Percentiles rank a stretch among this genome's conserved stretches.
These are phyloP conservation scores for Dactylellina drechsleri DNA, from an alignment of 2,329 filamentous ascomycete genomes.

Conservation along the genomic window DNA sequence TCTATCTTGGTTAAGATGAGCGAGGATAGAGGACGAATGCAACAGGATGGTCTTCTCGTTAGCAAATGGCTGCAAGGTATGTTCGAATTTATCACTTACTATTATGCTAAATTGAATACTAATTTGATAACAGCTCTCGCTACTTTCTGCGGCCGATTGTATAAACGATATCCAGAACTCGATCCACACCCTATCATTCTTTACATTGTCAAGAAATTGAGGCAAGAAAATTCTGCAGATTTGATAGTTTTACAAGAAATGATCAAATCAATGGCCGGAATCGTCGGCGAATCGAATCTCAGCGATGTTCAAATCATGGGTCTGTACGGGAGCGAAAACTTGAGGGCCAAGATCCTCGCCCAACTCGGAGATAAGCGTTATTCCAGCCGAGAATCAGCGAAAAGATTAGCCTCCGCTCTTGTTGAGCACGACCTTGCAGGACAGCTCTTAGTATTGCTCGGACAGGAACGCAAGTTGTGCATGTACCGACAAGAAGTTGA, in stretches of 20 bases:
- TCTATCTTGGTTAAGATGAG: slow-evolving; percentile 78
- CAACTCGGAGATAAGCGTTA: slow-evolving; percentile 84
- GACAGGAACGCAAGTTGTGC: slow-evolving; percentile 88
- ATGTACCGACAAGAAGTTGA: slow-evolving; percentile 77
- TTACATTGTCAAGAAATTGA: slow-evolving; percentile 87
- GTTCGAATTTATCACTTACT: slow-evolving; percentile 24
- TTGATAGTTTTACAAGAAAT: slow-evolving; percentile 91
- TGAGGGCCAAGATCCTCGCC: slow-evolving; percentile 82
- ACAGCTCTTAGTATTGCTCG: slow-evolving; percentile 86
- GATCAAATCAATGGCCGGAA: slow-evolving; percentile 90
- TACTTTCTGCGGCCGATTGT: slow-evolving; percentile 89
- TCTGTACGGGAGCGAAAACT: slow-evolving; percentile 83
- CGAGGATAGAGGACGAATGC: slow-evolving; percentile 69
- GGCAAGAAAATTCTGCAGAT: slow-evolving; percentile 84
- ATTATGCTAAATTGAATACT: slow-evolving; percentile 3
- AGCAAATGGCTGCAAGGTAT: slow-evolving; percentile 82
- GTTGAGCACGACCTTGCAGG: slow-evolving; percentile 81
- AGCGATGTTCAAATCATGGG: slow-evolving; percentile 87
- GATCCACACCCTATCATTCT: slow-evolving; percentile 85
- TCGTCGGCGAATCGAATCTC: slow-evolving; percentile 85
- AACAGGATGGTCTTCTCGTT: slow-evolving; percentile 77
- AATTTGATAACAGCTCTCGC: slow-evolving; percentile 71
- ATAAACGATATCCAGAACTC: slow-evolving; percentile 84
- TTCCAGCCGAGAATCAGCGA: slow-evolving; percentile 77
- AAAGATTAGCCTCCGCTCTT: slow-evolving; percentile 80